Evolutionary conservation across 2,329 filamentous ascomycete genomes (phyloP).

Genomic region (Diatrype stigma): DNA sequence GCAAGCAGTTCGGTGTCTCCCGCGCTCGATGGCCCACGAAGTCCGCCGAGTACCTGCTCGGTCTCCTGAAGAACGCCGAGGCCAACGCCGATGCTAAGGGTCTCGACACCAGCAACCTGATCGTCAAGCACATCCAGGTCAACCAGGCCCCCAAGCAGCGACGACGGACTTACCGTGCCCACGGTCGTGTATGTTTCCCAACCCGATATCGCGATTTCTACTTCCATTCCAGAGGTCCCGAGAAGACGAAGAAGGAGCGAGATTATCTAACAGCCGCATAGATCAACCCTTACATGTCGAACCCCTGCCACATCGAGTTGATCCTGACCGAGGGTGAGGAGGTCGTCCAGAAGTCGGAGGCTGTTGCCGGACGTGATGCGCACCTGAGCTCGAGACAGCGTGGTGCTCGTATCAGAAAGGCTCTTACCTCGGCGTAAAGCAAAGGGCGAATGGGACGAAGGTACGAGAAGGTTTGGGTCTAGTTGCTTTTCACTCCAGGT

Average conservation of each 20-base stretch:
- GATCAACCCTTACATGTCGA: slow-evolving; percentile 99
- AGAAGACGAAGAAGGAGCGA: background rate
- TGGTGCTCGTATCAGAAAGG: slow-evolving; percentile 62
- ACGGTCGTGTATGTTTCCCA: slow-evolving; percentile 85
- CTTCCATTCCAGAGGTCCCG: background rate
- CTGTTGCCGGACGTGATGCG: slow-evolving; percentile 57
- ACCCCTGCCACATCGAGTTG: slow-evolving; percentile 99
- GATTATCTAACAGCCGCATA: slow-evolving; percentile 36
- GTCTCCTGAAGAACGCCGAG: slow-evolving; percentile 95
- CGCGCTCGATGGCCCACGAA: slow-evolving; percentile 99
- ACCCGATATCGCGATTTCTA: too few relatives aligned
- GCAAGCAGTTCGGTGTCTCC: slow-evolving; percentile 98
- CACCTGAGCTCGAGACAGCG: slow-evolving; percentile 91
- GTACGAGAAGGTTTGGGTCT: slow-evolving; percentile 25
- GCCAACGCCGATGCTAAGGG: slow-evolving; percentile 96
- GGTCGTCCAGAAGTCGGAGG: slow-evolving; percentile 84
- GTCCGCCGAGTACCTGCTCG: slow-evolving; percentile 96
- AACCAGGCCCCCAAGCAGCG: slow-evolving; percentile 99
- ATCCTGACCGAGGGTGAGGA: slow-evolving; percentile 98
- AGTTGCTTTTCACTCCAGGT: slow-evolving; percentile 32
- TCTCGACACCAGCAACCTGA: slow-evolving; percentile 92
- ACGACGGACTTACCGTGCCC: slow-evolving; percentile 98
- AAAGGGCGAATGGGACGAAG: slow-evolving; percentile 10
- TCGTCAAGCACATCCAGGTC: slow-evolving; percentile 99
- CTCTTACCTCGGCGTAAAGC: slow-evolving; percentile 60